Base-by-base conservation (phyloP, 495 filamentous ascomycete species). In the Talaromyces borbonicus region DNA sequence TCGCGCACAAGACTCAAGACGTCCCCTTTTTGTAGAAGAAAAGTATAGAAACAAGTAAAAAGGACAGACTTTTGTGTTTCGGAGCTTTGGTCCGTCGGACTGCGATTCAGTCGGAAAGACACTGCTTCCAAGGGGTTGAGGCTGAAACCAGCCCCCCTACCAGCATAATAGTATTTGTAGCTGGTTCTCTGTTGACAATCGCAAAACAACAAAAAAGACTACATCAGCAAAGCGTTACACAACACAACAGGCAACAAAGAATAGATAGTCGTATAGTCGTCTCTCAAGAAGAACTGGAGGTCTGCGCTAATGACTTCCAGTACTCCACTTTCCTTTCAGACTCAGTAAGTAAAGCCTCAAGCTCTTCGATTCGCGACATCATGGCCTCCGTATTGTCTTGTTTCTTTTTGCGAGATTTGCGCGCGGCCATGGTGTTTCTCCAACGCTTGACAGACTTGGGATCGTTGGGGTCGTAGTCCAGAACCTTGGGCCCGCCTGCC, bases 371-470 rank as follows among this genome's bases (percentile, higher is more conserved):
- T 39, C 67, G 61, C 5, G 49, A 55, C 56, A 80, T 73, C 49
- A 93, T 68, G 30, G 72, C 73, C 7, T 81, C 74, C 45, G 85
- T 71, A 42, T 79, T 78, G 53, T 80, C 69, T 6, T 85, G 69
- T 65, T 92, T 90, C 52, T 86, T 82, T 49, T 85, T 79, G 9
- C 92, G 84, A 30, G 90, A 96, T 64, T 96, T 96, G 33, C 92
- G 86, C 50, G 92, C 92, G 36, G 92, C 92, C 64, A 90, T 73
- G 11, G 92, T 98, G 64, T 98, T 98, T 47, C 90, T 82, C 26
- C 90, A 90, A 51, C 92, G 87, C 76, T 96, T 97, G 71, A 87
- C 76, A 8, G 86, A 87, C 11, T 85, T 61, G 0, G 83, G 82
- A 56, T 96, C 90, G 20, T 72, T 66, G 12, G 58, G 53, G 38